A percentile compares a stretch with the other conserved stretches of the same genome.
These are phyloP conservation scores for Epichloe amarillans DNA, from an alignment of 2,329 filamentous ascomycete species.

Conservation along the genomic window DNA sequence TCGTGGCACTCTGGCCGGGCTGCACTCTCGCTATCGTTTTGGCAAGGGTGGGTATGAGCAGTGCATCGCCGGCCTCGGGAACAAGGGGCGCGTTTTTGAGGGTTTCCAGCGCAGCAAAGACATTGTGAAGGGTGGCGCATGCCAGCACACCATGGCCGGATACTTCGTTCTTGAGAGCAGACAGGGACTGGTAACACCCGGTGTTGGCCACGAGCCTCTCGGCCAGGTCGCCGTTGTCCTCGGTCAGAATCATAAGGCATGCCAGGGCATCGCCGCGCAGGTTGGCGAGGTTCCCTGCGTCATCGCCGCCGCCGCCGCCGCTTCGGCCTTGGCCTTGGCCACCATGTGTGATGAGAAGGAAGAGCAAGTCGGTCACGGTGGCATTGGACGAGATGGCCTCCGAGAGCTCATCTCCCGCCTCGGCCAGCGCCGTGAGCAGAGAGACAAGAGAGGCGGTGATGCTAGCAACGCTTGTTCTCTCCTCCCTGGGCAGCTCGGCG, in stretches of 20 bases:
- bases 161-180: constrained; percentile 32
- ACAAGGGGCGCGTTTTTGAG: constrained; percentile 10
- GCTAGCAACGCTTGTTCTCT: constrained; percentile 39
- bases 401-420: constrained; percentile 48
- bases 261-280: constrained; percentile 35
- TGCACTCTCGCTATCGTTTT: constrained; percentile 17
- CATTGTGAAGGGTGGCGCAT: constrained; percentile 49
- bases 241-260: constrained; percentile 44
- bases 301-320: constrained; percentile 25
- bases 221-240: constrained; percentile 43
- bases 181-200: constrained; percentile 35
- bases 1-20: constrained; percentile 12
- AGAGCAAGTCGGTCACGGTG: constrained; percentile 39
- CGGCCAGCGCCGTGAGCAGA: constrained; percentile 39
- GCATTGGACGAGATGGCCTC: constrained; percentile 36
- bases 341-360: constrained; percentile 35
- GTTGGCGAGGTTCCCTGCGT: constrained; percentile 26
- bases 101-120: constrained; percentile 33
- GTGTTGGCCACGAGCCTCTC: constrained; percentile 35
- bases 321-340: constrained; percentile 17
- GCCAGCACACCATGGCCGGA: constrained; percentile 39
- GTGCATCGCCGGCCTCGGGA: constrained; percentile 20
- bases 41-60: constrained; percentile 23
- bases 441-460: constrained; percentile 40
- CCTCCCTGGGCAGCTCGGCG: constrained; percentile 36